Evolutionary conservation across 1,284 basidiomycete genomes (phyloP).

Genomic region (Austroboletus niveus): DNA sequence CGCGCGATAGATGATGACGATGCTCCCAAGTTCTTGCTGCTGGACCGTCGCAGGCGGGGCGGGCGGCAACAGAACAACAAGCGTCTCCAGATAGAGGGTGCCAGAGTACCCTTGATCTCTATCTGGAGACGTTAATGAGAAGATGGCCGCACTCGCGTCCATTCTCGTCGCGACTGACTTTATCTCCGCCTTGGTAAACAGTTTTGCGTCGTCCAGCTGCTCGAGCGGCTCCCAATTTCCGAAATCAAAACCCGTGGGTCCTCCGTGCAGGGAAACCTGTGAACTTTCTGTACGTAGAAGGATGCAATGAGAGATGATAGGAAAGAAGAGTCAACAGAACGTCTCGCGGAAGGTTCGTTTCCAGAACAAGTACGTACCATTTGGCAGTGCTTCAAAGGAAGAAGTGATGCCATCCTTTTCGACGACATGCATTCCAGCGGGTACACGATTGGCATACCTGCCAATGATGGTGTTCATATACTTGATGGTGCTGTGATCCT

Average conservation of each 20-base stretch:
- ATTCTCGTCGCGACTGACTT: conserved; percentile 28
- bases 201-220: conserved; percentile 40
- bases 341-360: neutral
- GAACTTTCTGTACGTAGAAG: conserved; percentile 43
- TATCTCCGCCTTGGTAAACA: conserved; percentile 59
- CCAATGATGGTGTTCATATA: conserved; percentile 74
- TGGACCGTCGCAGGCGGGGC: conserved; percentile 34
- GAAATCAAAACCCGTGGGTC: conserved; percentile 61
- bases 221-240: conserved; percentile 49
- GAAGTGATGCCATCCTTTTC: conserved; percentile 53
- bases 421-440: conserved; percentile 52
- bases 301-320: neutral
- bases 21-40: conserved; percentile 56
- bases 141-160: conserved; percentile 43
- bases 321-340: neutral
- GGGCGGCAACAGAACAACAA: conserved; percentile 55
- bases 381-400: conserved; percentile 48
- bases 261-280: conserved; percentile 70
- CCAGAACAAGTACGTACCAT: conserved; percentile 41
- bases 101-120: conserved; percentile 72
- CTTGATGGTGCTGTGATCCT: conserved; percentile 56
- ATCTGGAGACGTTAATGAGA: conserved; percentile 56
- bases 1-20: conserved; percentile 65
- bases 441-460: conserved; percentile 69
- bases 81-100: conserved; percentile 54